Conservation (phyloP, 768 basidiomycete genomes). For the Leccinum variicolor region DNA sequence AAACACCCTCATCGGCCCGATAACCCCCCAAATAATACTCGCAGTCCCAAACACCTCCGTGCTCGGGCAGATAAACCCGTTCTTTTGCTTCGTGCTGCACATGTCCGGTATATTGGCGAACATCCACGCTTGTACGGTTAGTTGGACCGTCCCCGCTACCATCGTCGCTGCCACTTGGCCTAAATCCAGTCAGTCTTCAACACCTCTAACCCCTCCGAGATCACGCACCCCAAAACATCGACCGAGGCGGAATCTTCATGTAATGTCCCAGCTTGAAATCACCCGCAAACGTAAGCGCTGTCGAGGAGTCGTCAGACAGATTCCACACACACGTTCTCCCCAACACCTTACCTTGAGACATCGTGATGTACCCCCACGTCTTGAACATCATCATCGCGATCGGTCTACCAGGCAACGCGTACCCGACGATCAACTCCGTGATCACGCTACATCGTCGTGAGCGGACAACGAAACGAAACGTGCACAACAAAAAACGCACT, state of each 20-base stretch:
- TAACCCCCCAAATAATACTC: constrained; percentile 78
- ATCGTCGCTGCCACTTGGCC: constrained; percentile 60
- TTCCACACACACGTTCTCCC: no score
- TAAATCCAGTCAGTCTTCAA: neutral
- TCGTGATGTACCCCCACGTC: constrained; percentile 65
- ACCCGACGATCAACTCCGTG: constrained; percentile 68
- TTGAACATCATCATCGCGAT: constrained; percentile 83
- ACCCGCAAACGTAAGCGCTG: constrained; percentile 58
- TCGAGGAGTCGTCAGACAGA: neutral
- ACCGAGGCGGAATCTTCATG: constrained; percentile 65
- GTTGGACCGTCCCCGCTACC: constrained; percentile 66
- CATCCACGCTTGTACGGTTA: constrained; percentile 66
- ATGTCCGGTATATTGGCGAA: constrained; percentile 39
- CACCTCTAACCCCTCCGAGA: neutral
- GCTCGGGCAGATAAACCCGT: constrained; percentile 67
- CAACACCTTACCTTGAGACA: constrained; percentile 39
- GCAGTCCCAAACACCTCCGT: constrained; percentile 79
- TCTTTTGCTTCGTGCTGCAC: constrained; percentile 24
- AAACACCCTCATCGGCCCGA: constrained; percentile 71
- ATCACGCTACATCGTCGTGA: constrained; percentile 42
- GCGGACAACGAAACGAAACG: neutral
- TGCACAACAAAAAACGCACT: constrained; percentile 15
- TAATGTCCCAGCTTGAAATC: constrained; percentile 80
- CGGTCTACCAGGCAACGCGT: constrained; percentile 55
- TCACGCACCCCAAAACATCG: constrained; percentile 55